These are phyloP conservation scores for Trametes sanguinea DNA, from an alignment of 768 basidiomycete species.

Conservation along the genomic window DNA sequence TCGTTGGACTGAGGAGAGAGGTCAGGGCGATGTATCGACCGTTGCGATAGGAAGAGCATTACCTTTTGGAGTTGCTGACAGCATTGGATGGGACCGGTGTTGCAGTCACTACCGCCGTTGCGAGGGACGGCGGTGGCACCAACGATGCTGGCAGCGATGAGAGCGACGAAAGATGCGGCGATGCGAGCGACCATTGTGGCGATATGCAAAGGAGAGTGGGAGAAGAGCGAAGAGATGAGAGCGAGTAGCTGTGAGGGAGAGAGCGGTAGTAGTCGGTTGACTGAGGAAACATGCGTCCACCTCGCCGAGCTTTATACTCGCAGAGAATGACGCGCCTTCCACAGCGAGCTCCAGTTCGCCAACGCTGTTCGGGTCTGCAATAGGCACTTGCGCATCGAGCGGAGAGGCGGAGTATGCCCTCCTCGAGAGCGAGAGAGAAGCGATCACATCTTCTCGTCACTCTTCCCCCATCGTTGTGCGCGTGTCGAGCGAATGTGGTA, in stretches of 20 bases:
- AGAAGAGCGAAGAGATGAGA: not conserved
- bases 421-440: not conserved
- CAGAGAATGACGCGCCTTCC: no score
- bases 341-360: not conserved
- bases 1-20: constrained; percentile 19
- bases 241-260: not conserved
- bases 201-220: constrained; percentile 1
- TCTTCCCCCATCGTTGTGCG: not conserved
- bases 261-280: constrained; percentile 13
- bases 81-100: constrained; percentile 18
- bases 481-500: not conserved
- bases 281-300: not conserved
- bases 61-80: constrained; percentile 5
- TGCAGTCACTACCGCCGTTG: not conserved
- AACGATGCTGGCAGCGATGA: constrained; percentile 4
- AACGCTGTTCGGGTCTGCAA: constrained; percentile 3
- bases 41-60: no score
- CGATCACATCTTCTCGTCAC: constrained; percentile 1
- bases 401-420: not conserved
- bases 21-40: not conserved
- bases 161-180: constrained; percentile 5
- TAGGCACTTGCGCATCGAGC: not conserved
- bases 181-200: constrained; percentile 11
- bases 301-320: not conserved
- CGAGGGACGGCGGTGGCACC: constrained; percentile 6